Evolutionary conservation across 176 grass and related monocot species (phyloP), one percentile per base, ranked within the genome.

Genomic region (Oryza meridionalis): DNA sequence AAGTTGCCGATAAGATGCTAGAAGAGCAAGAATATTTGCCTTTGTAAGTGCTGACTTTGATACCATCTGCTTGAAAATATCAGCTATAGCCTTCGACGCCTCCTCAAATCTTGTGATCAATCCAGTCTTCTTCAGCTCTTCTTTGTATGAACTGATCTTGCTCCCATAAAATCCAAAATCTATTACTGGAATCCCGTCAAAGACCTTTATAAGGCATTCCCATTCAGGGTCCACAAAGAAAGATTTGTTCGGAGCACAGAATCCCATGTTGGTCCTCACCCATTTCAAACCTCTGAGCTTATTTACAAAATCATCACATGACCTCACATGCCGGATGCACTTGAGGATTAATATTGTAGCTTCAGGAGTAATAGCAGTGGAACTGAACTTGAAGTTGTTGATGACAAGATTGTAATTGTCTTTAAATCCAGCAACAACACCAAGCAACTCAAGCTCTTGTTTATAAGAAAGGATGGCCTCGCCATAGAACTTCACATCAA

Each of bases 231-330:
- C 29, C 13, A 82, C 76, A 73, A 94, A 77, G 80, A 94, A 87
- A n/a, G 89, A 75, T 68, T 84, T 68, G 35, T 49, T 67, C 8
- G 91, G 89, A 78, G 51, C 7, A 79, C 75, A 51, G 50, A 91
- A 83, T 47, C 94, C 94, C 78, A 94, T 43, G 65, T 35, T 91
- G 40, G 94, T 97, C 70, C 88, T 97, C 40, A 94, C 8, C 82
- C 84, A 93, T 78, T 88, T 84, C 14, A 77, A 70, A 19, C 72
- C 58, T 47, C 58, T 90, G 11, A 90, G 25, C 75, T 88, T 90
- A 7, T 3, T 69, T 47, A 90, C 16, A 67, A 88, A 90, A 82
- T 65, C 69, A 16, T 67, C 76, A 8, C 66, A 77, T 16, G 63
- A 32, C 2, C 3, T 15, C 14, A 61, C 72, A 77, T 92, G 10